These are phyloP conservation scores for Ascocoryne sarcoides DNA, from an alignment of 2,329 filamentous ascomycete genomes.

Conservation along the genomic window DNA sequence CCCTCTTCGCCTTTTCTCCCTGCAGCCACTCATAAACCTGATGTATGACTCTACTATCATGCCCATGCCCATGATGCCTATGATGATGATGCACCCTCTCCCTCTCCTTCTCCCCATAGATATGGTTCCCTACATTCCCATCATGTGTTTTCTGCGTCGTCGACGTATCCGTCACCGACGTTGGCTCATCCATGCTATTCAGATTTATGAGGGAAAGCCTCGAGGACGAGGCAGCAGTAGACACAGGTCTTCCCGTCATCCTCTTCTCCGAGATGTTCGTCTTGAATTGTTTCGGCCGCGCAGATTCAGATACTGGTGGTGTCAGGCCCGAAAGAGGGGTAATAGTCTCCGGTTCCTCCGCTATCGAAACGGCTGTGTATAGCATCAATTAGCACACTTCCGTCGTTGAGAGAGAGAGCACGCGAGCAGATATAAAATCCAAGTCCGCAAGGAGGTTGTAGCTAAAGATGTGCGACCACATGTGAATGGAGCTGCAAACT, in stretches of 20 bases:
- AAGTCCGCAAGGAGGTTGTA: no score
- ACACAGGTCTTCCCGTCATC: slow-evolving; percentile 21
- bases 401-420: no score
- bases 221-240: slow-evolving; percentile 14
- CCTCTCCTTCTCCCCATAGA: no score
- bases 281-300: slow-evolving; percentile 21
- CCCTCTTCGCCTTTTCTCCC: slow-evolving; percentile 63
- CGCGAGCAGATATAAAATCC: no score
- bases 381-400: no score
- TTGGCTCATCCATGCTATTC: slow-evolving; percentile 20
- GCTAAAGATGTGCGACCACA: no score
- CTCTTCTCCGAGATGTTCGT: slow-evolving; percentile 16
- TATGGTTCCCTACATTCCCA: slow-evolving; percentile 7
- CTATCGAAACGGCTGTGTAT: slow-evolving; percentile 25
- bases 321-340: slow-evolving; percentile 5
- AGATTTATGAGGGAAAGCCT: slow-evolving; percentile 19
- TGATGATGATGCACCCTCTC: slow-evolving; percentile 16
- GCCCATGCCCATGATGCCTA: slow-evolving; percentile 16
- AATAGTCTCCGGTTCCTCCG: slow-evolving; percentile 20
- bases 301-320: slow-evolving; percentile 12
- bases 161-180: slow-evolving; percentile 8
- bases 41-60: slow-evolving; percentile 47
- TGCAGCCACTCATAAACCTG: slow-evolving; percentile 81
- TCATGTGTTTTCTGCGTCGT: background rate
- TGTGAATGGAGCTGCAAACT: no score